A percentile compares a stretch with the other conserved stretches of the same genome.
These are phyloP conservation scores for Boletus coccyginus DNA, from an alignment of 768 basidiomycete genomes.

Conservation along the genomic window DNA sequence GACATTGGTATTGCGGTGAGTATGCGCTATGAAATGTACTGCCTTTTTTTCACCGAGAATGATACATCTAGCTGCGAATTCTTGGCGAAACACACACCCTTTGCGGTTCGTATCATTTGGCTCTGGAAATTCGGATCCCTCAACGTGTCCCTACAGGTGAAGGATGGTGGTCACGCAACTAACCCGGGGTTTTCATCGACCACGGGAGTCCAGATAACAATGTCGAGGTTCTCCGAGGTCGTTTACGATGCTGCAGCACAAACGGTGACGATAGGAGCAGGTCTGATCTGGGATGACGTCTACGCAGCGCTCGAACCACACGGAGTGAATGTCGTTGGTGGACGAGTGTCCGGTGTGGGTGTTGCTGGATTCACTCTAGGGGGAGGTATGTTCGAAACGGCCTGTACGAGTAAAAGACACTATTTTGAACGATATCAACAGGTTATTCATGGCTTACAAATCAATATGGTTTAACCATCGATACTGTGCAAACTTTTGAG, in stretches of 20 bases:
- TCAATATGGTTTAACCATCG: constrained; percentile 55
- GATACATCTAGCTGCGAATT: constrained; percentile 2
- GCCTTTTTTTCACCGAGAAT: too few species aligned
- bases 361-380: constrained; percentile 56
- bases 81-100: constrained; percentile 41
- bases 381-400: constrained; percentile 46
- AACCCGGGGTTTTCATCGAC: constrained; percentile 62
- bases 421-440: neutral
- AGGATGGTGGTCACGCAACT: constrained; percentile 55
- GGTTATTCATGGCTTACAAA: constrained; percentile 49
- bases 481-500: constrained; percentile 54
- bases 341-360: constrained; percentile 52
- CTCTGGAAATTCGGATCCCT: too few species aligned
- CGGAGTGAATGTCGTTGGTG: constrained; percentile 55
- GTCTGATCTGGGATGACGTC: constrained; percentile 63
- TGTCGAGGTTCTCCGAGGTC: constrained; percentile 44
- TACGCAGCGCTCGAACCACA: constrained; percentile 46
- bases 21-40: neutral
- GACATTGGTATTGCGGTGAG: constrained; percentile 51
- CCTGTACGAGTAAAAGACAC: too few species aligned
- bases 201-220: constrained; percentile 52
- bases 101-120: constrained; percentile 16
- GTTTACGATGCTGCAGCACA: constrained; percentile 36
- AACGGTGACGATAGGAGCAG: constrained; percentile 38
- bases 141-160: constrained; percentile 42